Conservation (phyloP, 768 basidiomycete species). For the Sarcomyxa edulis region DNA sequence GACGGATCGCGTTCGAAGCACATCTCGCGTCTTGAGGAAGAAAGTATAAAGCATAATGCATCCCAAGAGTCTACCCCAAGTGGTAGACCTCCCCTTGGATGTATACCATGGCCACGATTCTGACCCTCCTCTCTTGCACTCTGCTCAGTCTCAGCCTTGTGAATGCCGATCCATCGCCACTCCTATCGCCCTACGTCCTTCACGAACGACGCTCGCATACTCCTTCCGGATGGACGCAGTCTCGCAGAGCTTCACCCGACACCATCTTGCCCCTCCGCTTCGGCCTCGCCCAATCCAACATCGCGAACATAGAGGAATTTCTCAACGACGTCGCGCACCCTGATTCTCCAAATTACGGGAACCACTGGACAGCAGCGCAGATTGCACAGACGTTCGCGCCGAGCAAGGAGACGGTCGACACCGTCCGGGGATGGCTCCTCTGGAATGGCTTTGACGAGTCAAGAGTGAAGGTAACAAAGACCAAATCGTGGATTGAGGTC, state of each 20-base stretch:
- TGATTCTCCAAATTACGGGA: constrained; percentile 42
- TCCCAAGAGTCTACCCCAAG: too few species aligned
- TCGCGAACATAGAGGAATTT: constrained; percentile 37
- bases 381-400: constrained; percentile 43
- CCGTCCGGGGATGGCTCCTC: constrained; percentile 39
- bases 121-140: too few species aligned
- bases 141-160: too few species aligned
- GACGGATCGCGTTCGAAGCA: too few species aligned
- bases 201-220: constrained; percentile 32
- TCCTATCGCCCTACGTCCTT: constrained; percentile 32
- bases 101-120: too few species aligned
- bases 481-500: constrained; percentile 34
- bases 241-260: constrained; percentile 28
- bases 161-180: constrained; percentile 1
- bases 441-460: constrained; percentile 32
- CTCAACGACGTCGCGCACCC: constrained; percentile 47
- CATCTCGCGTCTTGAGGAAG: too few species aligned
- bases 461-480: constrained; percentile 30
- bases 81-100: too few species aligned
- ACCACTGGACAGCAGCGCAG: constrained; percentile 40
- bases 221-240: constrained; percentile 36
- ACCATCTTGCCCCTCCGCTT: constrained; percentile 41
- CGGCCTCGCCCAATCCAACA: constrained; percentile 41
- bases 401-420: constrained; percentile 29
- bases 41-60: too few species aligned